These are phyloP conservation scores for Purshia tridentata DNA, from an alignment of 306 rosid species.

Conservation along the genomic window DNA sequence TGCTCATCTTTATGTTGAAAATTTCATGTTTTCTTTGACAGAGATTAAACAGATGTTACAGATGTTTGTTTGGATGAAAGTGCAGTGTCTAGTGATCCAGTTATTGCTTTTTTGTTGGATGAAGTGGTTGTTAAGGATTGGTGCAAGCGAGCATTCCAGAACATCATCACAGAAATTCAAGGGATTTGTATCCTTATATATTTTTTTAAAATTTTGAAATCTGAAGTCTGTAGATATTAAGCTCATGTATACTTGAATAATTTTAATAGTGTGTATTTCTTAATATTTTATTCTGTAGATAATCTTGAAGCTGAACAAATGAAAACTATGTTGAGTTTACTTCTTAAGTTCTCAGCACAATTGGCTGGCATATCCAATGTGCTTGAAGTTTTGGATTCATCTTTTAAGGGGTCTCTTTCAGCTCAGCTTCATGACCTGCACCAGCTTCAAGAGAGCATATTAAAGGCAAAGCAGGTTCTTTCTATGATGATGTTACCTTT, in stretches of 20 bases:
- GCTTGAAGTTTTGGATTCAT: constrained; percentile 83
- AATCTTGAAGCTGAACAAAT: constrained; percentile 50
- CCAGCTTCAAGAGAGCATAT: constrained; percentile 78
- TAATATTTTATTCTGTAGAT: constrained; percentile 52
- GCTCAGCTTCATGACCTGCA: constrained; percentile 81
- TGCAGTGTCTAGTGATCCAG: constrained; percentile 98
- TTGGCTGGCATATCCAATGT: constrained; percentile 83
- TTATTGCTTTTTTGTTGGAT: constrained; percentile 96
- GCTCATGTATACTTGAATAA: background rate
- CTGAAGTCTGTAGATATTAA: constrained; percentile 17
- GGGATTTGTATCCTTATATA: constrained; percentile 75
- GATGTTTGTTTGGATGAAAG: constrained; percentile 98
- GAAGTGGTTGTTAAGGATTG: constrained; percentile 99
- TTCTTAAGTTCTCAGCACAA: constrained; percentile 63
- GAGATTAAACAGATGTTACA: constrained; percentile 70
- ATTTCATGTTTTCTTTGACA: constrained; percentile 55
- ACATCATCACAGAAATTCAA: constrained; percentile 62
- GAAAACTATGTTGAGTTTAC: constrained; percentile 54
- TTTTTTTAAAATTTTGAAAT: constrained; percentile 19
- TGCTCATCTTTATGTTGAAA: constrained; percentile 7
- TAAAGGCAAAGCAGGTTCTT: constrained; percentile 87
- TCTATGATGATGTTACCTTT: constrained; percentile 12
- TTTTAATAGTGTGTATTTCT: constrained; percentile 26
- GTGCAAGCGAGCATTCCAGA: constrained; percentile 87
- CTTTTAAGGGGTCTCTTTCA: constrained; percentile 80